Conservation (phyloP, 495 filamentous ascomycete species). For the Haplographium delicatum region DNA sequence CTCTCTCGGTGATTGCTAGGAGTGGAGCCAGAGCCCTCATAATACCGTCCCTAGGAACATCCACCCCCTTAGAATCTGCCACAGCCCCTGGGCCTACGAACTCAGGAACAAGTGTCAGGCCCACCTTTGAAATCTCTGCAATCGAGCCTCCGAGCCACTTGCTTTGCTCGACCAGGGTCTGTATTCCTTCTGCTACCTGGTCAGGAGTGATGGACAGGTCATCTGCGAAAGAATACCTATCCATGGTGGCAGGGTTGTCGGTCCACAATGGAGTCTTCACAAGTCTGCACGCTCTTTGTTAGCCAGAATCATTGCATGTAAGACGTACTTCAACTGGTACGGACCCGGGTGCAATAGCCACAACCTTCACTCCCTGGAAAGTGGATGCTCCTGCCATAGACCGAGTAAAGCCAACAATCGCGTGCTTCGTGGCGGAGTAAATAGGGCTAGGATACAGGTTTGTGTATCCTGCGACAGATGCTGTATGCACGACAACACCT, state of each 20-base stretch:
- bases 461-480: constrained; percentile 25
- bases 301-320: constrained; percentile 12
- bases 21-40: not conserved
- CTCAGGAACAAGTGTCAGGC: not conserved
- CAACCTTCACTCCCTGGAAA: constrained; percentile 25
- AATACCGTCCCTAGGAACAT: not conserved
- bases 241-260: constrained; percentile 12
- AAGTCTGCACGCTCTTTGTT: constrained; percentile 3
- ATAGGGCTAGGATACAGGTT: constrained; percentile 16
- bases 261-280: constrained; percentile 27
- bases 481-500: constrained; percentile 25
- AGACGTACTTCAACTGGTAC: too few species aligned
- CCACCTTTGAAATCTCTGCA: not conserved
- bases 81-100: not conserved
- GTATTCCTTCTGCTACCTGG: not conserved
- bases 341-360: not conserved
- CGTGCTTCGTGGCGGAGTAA: constrained; percentile 35
- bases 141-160: constrained; percentile 5
- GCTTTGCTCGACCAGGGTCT: not conserved
- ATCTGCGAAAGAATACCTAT: constrained; percentile 16
- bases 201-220: not conserved
- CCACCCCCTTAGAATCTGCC: not conserved
- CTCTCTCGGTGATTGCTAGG: not conserved
- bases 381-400: constrained; percentile 21
- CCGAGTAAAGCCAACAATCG: constrained; percentile 31